These are phyloP conservation scores for Ceratocystis eucalypticola DNA, from an alignment of 2,329 filamentous ascomycete genomes.

Conservation along the genomic window DNA sequence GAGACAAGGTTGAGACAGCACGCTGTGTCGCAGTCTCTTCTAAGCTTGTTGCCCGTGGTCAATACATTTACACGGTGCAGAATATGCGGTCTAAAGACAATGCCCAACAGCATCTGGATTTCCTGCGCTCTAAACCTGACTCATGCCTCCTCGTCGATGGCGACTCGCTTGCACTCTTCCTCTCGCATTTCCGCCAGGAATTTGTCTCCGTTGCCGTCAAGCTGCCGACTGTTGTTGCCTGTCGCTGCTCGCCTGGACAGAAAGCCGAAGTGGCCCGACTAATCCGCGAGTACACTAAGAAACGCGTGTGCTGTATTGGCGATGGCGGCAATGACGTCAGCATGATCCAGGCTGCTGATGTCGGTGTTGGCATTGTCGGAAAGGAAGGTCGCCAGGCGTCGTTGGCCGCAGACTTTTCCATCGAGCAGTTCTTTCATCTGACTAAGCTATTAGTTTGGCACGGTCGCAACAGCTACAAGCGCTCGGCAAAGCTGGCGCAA, in stretches of 20 bases:
- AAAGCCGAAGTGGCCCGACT: slow-evolving; percentile 88
- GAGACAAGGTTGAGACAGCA: slow-evolving; percentile 96
- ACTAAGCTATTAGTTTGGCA: slow-evolving; percentile 99
- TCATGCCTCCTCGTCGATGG: slow-evolving; percentile 86
- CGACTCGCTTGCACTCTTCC: slow-evolving; percentile 71
- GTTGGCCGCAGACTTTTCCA: slow-evolving; percentile 89
- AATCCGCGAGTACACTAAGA: slow-evolving; percentile 83
- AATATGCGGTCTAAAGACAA: slow-evolving; percentile 72
- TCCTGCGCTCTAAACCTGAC: slow-evolving; percentile 76
- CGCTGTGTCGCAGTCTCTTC: slow-evolving; percentile 91
- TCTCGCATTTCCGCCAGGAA: slow-evolving; percentile 66
- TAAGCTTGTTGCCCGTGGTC: slow-evolving; percentile 82
- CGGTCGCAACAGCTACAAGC: slow-evolving; percentile 92
- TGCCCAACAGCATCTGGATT: slow-evolving; percentile 77
- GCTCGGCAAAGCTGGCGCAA: slow-evolving; percentile 86
- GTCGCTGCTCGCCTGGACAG: slow-evolving; percentile 90
- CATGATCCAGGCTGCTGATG: slow-evolving; percentile 98
- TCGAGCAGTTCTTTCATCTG: slow-evolving; percentile 86
- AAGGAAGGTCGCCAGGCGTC: slow-evolving; percentile 95
- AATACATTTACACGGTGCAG: slow-evolving; percentile 88
- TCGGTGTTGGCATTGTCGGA: slow-evolving; percentile 93
- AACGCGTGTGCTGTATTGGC: slow-evolving; percentile 92
- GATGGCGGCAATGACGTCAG: slow-evolving; percentile 97
- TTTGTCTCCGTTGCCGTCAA: slow-evolving; percentile 83
- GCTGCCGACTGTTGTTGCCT: slow-evolving; percentile 85